Evolutionary conservation across 805 yeast species (phyloP).

Genomic region (Yarrowia phangngaensis): DNA sequence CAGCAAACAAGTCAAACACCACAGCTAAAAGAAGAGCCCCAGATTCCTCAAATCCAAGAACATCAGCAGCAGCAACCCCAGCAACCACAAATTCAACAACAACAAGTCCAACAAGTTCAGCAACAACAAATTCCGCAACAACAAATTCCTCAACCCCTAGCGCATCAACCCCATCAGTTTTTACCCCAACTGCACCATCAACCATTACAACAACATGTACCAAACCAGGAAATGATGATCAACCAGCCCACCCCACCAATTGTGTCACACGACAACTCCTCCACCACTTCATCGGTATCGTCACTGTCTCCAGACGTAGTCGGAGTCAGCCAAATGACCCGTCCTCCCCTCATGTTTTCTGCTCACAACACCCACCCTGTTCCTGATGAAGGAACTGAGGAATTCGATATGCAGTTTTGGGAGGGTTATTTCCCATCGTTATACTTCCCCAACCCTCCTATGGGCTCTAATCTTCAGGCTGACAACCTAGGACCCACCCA

Average conservation of each 20-base stretch:
- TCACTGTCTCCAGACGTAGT: conserved; percentile 4
- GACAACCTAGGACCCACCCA: neutral
- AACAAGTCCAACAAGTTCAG: no score
- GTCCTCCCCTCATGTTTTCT: conserved; percentile 12
- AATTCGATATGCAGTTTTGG: conserved; percentile 21
- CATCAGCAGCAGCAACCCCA: neutral
- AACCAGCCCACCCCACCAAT: conserved; percentile 1
- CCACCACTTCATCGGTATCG: neutral
- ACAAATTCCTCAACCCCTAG: no score
- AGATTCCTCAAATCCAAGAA: no score
- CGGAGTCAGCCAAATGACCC: conserved; percentile 11
- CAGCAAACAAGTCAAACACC: no score
- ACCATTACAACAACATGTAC: no score
- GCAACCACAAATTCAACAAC: no score
- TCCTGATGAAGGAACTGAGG: conserved; percentile 16
- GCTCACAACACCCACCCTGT: conserved; percentile 7
- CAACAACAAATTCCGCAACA: no score
- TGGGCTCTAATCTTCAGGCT: neutral
- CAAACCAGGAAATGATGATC: no score
- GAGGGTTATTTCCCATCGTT: conserved; percentile 26
- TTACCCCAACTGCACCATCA: no score
- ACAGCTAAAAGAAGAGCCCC: no score
- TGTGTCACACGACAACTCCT: neutral
- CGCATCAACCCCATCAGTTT: no score
- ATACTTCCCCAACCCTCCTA: conserved; percentile 17